These are phyloP conservation scores for Wickerhamomyces sydowiorum DNA, from an alignment of 805 yeast genomes.

Conservation along the genomic window DNA sequence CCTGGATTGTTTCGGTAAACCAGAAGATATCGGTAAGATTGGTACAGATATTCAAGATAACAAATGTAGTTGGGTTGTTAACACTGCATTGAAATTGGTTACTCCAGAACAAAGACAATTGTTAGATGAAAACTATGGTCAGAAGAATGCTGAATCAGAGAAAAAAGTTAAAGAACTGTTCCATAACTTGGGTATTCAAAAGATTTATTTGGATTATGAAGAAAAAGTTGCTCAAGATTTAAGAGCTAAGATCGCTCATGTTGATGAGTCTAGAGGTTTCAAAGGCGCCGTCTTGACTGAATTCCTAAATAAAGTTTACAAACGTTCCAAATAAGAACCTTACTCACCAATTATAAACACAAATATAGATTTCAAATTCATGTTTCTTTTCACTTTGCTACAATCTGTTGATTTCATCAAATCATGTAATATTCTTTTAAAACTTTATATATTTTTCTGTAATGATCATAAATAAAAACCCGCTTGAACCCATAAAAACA, in stretches of 20 bases:
- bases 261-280: constrained; percentile 93
- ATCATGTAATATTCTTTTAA: too few relatives aligned
- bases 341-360: too few relatives aligned
- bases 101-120: constrained; percentile 75
- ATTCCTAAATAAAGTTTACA: constrained; percentile 88
- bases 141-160: constrained; percentile 67
- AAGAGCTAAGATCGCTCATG: constrained; percentile 52
- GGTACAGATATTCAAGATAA: constrained; percentile 98
- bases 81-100: constrained; percentile 80
- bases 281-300: constrained; percentile 78
- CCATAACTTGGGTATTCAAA: constrained; percentile 64
- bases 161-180: constrained; percentile 66
- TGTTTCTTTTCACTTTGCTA: too few relatives aligned
- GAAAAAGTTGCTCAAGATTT: constrained; percentile 66
- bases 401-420: too few relatives aligned
- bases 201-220: constrained; percentile 75
- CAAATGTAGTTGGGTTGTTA: constrained; percentile 97
- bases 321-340: constrained; percentile 90
- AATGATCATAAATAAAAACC: not conserved
- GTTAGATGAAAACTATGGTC: constrained; percentile 87
- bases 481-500: not conserved
- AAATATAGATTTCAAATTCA: too few relatives aligned
- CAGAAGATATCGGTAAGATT: constrained; percentile 95
- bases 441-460: too few relatives aligned
- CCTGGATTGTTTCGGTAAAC: constrained; percentile 95